Percentiles rank a stretch among this genome's conserved stretches.
Evolutionary conservation across 1,139 yeast genomes (phyloP).

Genomic region (Entelexis paramagnoliae): DNA sequence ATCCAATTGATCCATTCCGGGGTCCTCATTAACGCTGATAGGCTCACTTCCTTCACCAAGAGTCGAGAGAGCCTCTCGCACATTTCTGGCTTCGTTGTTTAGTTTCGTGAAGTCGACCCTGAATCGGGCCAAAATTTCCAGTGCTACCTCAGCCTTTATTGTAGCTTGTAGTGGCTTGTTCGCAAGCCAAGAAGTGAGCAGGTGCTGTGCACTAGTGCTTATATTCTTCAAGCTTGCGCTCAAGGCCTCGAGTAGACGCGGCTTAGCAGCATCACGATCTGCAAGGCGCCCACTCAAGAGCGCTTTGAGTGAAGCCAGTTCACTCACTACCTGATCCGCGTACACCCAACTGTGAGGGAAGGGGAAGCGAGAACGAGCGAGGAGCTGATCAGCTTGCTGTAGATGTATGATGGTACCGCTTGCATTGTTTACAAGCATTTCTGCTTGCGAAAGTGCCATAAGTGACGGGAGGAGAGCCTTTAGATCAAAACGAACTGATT

Average conservation of each 20-base stretch:
- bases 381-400: neutral
- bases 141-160: conserved; percentile 43
- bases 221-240: conserved; percentile 31
- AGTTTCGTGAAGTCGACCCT: neutral
- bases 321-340: conserved; percentile 46
- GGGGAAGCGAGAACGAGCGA: conserved; percentile 40
- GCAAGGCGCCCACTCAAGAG: conserved; percentile 28
- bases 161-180: conserved; percentile 43
- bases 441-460: neutral
- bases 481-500: neutral
- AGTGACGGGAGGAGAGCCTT: neutral
- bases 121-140: conserved; percentile 27
- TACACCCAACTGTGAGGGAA: conserved; percentile 50
- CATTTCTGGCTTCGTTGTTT: neutral
- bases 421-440: neutral
- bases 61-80: neutral
- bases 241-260: conserved; percentile 37
- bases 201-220: conserved; percentile 21
- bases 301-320: conserved; percentile 37
- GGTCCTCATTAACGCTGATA: no score
- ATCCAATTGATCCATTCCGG: no score
- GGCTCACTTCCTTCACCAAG: neutral
- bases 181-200: conserved; percentile 38
- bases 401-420: neutral
- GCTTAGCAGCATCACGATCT: conserved; percentile 36